Evolutionary conservation across 257 asterid genomes (phyloP).

Genomic region (Echites panduratus): DNA sequence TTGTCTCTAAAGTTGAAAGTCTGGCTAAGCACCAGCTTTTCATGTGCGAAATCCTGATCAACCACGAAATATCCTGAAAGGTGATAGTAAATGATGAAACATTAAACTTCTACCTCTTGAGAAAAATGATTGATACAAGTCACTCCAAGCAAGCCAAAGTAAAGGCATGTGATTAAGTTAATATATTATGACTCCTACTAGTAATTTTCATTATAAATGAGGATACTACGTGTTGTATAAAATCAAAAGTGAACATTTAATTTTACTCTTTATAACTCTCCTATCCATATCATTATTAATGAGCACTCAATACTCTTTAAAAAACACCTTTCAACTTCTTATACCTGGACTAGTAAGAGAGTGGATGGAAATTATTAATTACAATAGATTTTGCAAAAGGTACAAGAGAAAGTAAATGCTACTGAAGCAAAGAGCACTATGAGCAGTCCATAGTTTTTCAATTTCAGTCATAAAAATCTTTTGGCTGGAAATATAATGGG

Average conservation of each 20-base stretch:
- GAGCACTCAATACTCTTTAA: neutral
- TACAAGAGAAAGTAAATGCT: slow-evolving; percentile 7
- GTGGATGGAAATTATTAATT: neutral
- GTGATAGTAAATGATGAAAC: too few relatives aligned
- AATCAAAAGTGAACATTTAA: too few relatives aligned
- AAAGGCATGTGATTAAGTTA: neutral
- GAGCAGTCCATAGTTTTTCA: neutral
- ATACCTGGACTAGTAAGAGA: neutral
- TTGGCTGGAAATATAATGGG: neutral
- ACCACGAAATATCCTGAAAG: slow-evolving; percentile 62
- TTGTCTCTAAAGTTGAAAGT: slow-evolving; percentile 68
- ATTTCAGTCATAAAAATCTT: neutral
- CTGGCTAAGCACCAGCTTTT: slow-evolving; percentile 64
- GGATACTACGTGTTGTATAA: too few relatives aligned
- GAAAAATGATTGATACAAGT: too few relatives aligned
- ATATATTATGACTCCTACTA: neutral
- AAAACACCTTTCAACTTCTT: neutral
- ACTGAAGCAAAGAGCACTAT: neutral
- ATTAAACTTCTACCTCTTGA: too few relatives aligned
- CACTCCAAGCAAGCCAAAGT: too few relatives aligned
- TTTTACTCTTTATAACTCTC: too few relatives aligned
- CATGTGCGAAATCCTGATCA: slow-evolving; percentile 58
- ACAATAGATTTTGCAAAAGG: neutral
- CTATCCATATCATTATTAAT: too few relatives aligned
- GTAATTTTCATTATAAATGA: too few relatives aligned